Evolutionary conservation across 352 stramenopile species (phyloP).

Genomic region (Detonula confervacea): DNA sequence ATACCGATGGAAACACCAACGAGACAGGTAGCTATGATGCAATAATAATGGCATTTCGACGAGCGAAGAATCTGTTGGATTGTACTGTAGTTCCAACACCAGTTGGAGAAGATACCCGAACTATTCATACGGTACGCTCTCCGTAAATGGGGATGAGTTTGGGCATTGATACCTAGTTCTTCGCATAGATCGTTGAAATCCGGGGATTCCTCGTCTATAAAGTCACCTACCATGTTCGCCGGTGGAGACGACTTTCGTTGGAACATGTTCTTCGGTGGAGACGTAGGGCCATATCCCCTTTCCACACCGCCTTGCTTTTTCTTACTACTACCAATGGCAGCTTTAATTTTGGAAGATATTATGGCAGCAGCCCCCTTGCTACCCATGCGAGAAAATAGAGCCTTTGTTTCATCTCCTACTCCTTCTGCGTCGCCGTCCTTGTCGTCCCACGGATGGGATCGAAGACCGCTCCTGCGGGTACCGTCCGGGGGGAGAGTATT

Average conservation of each 20-base stretch:
- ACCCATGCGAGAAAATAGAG: not conserved
- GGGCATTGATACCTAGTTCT: constrained; percentile 24
- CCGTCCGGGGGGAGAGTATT: not conserved
- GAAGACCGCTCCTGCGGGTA: not conserved
- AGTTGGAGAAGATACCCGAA: too few relatives aligned
- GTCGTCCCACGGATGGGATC: constrained; percentile 2
- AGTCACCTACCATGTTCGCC: not conserved
- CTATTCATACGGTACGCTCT: not conserved
- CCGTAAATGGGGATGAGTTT: constrained; percentile 31
- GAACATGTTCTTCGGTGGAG: not conserved
- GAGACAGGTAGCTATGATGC: constrained; percentile 6
- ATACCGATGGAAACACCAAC: constrained; percentile 15
- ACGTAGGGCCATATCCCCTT: too few relatives aligned
- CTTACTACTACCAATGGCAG: not conserved
- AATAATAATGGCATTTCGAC: constrained; percentile 12
- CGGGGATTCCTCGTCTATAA: not conserved
- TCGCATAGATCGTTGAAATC: constrained; percentile 36
- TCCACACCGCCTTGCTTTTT: not conserved
- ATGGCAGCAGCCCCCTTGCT: too few relatives aligned
- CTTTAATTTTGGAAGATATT: not conserved
- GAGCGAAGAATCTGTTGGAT: not conserved
- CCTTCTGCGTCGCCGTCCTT: too few relatives aligned
- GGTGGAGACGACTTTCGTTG: not conserved
- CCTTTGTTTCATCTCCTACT: not conserved
- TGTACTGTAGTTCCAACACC: not conserved